Base-by-base conservation (phyloP, 1,284 basidiomycete genomes). In the Fomitopsis schrenkii region DNA sequence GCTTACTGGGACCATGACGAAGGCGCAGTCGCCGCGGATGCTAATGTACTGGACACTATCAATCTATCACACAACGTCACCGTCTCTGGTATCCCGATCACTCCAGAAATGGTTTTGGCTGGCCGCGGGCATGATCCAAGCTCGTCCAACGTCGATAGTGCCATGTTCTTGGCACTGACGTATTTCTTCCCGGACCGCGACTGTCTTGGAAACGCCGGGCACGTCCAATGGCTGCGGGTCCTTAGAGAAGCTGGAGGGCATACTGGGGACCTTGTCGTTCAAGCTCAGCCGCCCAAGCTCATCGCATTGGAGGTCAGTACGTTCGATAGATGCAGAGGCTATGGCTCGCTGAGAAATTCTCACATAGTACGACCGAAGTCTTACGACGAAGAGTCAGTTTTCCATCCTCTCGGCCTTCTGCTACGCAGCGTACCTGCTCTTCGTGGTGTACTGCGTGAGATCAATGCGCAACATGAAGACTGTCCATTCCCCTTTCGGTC, bases 401-500 rank as follows among this genome's bases (percentile, higher is more conserved):
- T 83, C 85, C 2, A 82, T 84, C 38, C 80, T 94, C 17, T 88
- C 90, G 14, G 78, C 84, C 2, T 87, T 94, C 68, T 80, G 96
- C 58, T 90, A 90, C 67, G 68, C 90, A 26, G 90, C 93, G 22
- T 98, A 98, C 76, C 75, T 86, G 33, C 80, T 87, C 41, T 91
- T 98, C 69, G 82, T 92, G 67, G 79, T 84, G 28, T 94, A 93
- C 66, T 91, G 96, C 63, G 86, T 84, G 45, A 84, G 85, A 74
- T 90, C 90, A 45, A 85, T 97, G 74, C 84, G 88, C 48, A 82
- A 85, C 53, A 91, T 94, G 80, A 83, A 88, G 62, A 88, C 89
- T 33, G 92, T 97, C 10, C 96, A 99, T 74, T 97, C 94, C 1
- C 87, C 93, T 55, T 83, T 94, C 58, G 97, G 97, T 76, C 79